Evolutionary conservation across 305 asterid species (phyloP).

Genomic region (Withania somnifera): DNA sequence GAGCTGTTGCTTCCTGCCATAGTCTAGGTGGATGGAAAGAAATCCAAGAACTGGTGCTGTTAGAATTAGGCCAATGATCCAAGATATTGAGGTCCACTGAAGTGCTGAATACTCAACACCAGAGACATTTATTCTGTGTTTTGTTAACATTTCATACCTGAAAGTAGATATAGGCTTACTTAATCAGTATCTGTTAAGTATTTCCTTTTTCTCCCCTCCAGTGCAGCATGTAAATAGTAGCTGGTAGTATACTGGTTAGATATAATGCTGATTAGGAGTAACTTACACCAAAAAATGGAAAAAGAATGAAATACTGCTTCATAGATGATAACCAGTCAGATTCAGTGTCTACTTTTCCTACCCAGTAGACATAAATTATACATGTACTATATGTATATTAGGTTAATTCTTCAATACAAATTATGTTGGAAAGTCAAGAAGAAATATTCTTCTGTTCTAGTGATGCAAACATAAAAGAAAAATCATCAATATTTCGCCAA

Average conservation of each 20-base stretch:
- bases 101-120: conserved; percentile 43
- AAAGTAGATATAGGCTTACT: not conserved
- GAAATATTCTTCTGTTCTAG: not conserved
- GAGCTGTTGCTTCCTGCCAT: conserved; percentile 48
- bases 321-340: not conserved
- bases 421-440: not conserved
- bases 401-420: not conserved
- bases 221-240: not conserved
- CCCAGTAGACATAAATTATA: not conserved
- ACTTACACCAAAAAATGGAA: not conserved
- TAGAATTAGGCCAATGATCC: conserved; percentile 63
- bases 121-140: conserved; percentile 39
- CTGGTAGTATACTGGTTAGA: not conserved
- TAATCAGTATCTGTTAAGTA: not conserved
- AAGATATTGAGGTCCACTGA: conserved; percentile 75
- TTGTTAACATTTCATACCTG: conserved; percentile 59
- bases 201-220: not conserved
- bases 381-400: not conserved
- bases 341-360: not conserved
- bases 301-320: not conserved
- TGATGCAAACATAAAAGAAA: not conserved
- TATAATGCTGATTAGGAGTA: not conserved
- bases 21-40: conserved; percentile 58
- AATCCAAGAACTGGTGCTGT: conserved; percentile 58
- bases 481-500: not conserved